Percentiles rank a stretch among this genome's conserved stretches.
Conservation (phyloP, 352 stramenopile genomes). For the Phytophthora sp. region DNA sequence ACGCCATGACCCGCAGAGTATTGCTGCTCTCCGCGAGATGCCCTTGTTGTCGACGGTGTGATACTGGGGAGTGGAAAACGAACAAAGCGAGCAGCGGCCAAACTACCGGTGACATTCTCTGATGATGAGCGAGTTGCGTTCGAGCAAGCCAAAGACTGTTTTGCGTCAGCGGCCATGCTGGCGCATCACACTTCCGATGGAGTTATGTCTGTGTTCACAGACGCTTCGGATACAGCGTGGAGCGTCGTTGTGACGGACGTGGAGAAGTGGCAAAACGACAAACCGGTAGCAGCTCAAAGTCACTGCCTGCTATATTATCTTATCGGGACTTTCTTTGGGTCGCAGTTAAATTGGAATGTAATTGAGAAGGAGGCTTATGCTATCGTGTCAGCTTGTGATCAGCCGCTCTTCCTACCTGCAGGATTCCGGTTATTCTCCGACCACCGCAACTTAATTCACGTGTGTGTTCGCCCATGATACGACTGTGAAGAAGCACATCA, state of each 20-base stretch:
- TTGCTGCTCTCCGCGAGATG: neutral
- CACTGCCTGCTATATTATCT: neutral
- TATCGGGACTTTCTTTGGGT: neutral
- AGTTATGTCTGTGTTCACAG: slow-evolving; percentile 2
- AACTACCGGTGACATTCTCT: neutral
- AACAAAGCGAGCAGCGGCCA: neutral
- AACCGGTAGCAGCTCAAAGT: neutral
- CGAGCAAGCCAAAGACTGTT: slow-evolving; percentile 1
- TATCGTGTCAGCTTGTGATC: slow-evolving; percentile 5
- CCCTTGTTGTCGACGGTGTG: neutral
- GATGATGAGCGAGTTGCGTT: neutral
- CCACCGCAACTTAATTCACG: neutral
- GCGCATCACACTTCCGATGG: slow-evolving; percentile 1
- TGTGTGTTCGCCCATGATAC: neutral
- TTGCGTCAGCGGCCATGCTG: neutral
- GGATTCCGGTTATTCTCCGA: neutral
- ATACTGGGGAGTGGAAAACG: neutral
- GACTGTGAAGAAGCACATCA: neutral
- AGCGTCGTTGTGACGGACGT: slow-evolving; percentile 11
- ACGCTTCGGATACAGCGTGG: slow-evolving; percentile 5
- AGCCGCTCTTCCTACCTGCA: neutral
- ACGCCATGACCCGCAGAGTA: neutral
- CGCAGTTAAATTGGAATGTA: slow-evolving; percentile 6
- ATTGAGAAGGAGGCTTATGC: slow-evolving; percentile 23
- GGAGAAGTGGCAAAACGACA: neutral